A percentile compares a stretch with the other conserved stretches of the same genome.
Evolutionary conservation across 2,329 filamentous ascomycete species (phyloP).

Genomic region (Colletotrichum liaoningense): DNA sequence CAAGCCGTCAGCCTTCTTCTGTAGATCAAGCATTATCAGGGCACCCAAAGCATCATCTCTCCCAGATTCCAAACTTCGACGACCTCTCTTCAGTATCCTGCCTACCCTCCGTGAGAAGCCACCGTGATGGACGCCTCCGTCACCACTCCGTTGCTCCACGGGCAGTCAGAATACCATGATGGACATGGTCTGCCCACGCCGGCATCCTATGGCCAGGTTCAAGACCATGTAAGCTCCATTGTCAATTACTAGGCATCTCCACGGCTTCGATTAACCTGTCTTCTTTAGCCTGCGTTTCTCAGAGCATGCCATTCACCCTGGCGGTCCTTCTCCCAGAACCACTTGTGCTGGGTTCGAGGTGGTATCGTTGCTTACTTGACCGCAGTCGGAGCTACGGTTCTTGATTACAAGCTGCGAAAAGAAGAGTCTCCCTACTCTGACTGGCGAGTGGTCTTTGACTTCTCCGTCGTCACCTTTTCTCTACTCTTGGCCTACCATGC

Average conservation of each 20-base stretch:
- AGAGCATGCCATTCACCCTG: conserved; percentile 65
- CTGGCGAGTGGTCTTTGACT: conserved; percentile 61
- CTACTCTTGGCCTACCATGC: conserved; percentile 59
- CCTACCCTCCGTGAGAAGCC: neutral
- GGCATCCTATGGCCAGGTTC: conserved; percentile 33
- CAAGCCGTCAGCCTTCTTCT: neutral
- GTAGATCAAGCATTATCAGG: neutral
- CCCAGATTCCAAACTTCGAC: neutral
- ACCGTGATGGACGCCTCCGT: conserved; percentile 28
- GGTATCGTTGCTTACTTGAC: conserved; percentile 56
- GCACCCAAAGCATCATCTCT: neutral
- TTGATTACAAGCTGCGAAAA: conserved; percentile 57
- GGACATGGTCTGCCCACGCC: conserved; percentile 31
- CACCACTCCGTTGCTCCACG: conserved; percentile 37
- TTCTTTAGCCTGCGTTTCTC: conserved; percentile 59
- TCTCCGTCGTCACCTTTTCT: conserved; percentile 57
- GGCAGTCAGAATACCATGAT: conserved; percentile 5
- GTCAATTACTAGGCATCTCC: neutral
- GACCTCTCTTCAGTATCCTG: conserved; percentile 17
- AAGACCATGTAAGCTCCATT: conserved; percentile 45
- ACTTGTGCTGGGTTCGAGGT: conserved; percentile 57
- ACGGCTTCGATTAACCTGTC: conserved; percentile 28
- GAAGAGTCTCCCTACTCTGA: conserved; percentile 50
- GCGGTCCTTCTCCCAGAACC: conserved; percentile 57
- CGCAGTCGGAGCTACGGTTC: conserved; percentile 52